phyloP scores from a whole-genome alignment of 2,329 filamentous ascomycete genomes.

The Aspergillus thermomutatus region DNA sequence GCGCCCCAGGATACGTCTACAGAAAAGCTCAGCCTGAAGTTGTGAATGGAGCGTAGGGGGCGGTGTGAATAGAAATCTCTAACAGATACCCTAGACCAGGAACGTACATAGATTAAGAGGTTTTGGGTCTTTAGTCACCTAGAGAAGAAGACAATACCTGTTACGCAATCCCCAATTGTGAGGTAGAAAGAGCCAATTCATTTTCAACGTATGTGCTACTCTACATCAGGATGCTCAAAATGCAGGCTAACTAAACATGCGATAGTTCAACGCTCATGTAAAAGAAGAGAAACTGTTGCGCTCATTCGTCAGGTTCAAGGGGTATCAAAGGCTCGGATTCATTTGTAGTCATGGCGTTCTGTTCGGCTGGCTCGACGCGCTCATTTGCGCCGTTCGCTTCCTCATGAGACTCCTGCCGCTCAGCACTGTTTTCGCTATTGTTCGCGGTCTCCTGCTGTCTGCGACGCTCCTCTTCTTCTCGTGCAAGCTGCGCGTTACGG shows the following conservation, averaged over 20 bases:
- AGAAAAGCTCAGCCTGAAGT: slow-evolving; percentile 14
- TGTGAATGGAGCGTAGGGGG: slow-evolving; percentile 10
- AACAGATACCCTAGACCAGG: not conserved
- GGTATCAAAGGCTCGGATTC: slow-evolving; percentile 11
- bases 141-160: not conserved
- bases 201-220: not conserved
- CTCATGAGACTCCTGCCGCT: slow-evolving; percentile 10
- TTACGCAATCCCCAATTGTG: not conserved
- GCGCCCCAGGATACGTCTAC: slow-evolving; percentile 2
- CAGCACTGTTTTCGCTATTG: slow-evolving; percentile 4
- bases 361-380: not conserved
- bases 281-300: not conserved
- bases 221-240: not conserved
- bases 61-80: not conserved
- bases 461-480: slow-evolving; percentile 23
- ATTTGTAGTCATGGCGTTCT: not conserved
- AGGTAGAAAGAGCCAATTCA: not conserved
- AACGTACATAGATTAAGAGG: not conserved
- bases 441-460: slow-evolving; percentile 19
- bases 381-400: not conserved
- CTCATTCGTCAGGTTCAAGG: not conserved
- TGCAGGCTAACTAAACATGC: not conserved
- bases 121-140: not conserved
- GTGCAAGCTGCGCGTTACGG: slow-evolving; percentile 25
- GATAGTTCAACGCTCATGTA: not conserved